These are phyloP conservation scores for Globisporangium rhizosaccharum DNA, from an alignment of 352 stramenopile species.

Conservation along the genomic window DNA sequence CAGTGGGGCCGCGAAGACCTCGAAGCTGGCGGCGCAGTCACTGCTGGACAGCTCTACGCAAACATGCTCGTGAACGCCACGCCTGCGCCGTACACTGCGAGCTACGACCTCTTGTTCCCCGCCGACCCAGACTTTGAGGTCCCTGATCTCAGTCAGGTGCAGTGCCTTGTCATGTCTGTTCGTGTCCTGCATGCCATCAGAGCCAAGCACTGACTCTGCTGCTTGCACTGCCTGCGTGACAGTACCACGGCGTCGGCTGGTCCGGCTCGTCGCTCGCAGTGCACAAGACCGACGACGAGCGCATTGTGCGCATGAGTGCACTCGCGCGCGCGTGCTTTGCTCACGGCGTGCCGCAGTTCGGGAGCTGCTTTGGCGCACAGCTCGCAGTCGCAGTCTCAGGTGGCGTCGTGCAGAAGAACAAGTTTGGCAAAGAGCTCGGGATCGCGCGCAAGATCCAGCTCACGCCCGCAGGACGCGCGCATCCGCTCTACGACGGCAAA, in stretches of 20 bases:
- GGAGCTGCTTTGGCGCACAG: slow-evolving; percentile 51
- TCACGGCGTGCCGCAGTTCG: slow-evolving; percentile 72
- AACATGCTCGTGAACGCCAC: slow-evolving; percentile 60
- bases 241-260: slow-evolving; percentile 76
- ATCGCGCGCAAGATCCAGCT: too few relatives aligned
- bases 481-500: slow-evolving; percentile 76
- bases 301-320: slow-evolving; percentile 39
- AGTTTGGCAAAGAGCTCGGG: too few relatives aligned
- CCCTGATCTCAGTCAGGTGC: slow-evolving; percentile 47
- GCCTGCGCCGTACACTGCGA: slow-evolving; percentile 22
- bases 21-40: slow-evolving; percentile 51
- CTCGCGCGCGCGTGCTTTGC: slow-evolving; percentile 40
- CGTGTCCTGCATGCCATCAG: background rate
- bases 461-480: slow-evolving; percentile 29
- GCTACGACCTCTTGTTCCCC: slow-evolving; percentile 60
- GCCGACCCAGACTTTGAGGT: slow-evolving; percentile 45
- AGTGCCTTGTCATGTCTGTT: background rate
- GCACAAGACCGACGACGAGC: slow-evolving; percentile 44
- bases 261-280: slow-evolving; percentile 69
- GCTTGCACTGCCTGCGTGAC: slow-evolving; percentile 5
- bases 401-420: too few relatives aligned
- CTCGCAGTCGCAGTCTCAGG: too few relatives aligned
- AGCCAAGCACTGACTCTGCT: background rate
- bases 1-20: slow-evolving; percentile 52
- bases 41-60: slow-evolving; percentile 64